Evolutionary conservation across 805 yeast species (phyloP), one percentile per base, ranked within the genome.

Genomic region (Nematodospora valgi): DNA sequence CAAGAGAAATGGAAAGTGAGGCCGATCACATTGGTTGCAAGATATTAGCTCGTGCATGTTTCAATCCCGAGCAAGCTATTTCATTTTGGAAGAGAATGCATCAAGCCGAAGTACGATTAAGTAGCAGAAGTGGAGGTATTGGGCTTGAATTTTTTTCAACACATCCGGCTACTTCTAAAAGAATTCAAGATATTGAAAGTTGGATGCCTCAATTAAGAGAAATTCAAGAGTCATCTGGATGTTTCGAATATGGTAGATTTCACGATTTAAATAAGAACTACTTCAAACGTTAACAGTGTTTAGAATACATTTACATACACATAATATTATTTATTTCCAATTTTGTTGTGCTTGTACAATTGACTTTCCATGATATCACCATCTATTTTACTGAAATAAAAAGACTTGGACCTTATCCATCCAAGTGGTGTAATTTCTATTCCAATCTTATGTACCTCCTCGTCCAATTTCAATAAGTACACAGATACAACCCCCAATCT

Each of bases 11-110:
- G 96, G 99, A 93, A 59, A 74, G 87, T 0, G 98, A 93, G 57
- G 98, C 98, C 0, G 98, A 93, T 59, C 81, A 82, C 49, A 89
- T 93, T 20, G 99, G 99, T 0, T 64, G 93, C 41, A 82, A 87
- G 79, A 69, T 91, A 46, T 86, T 91, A 96, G 77, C 96, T 2
- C 67, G 79, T 40, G 95, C 95, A 30, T 93, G 99, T 55, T 93
- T 72, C 57, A 64, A 89, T 44, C 88, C 96, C 5, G 61, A 62
- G 12, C 86, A 80, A 46, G 83, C 96, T 0, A 76, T 82, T 1
- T 63, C 62, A 8, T 72, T 93, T 38, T 93, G 99, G 99, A 58
- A 70, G 35, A 70, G 96, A 37, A 89, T 91, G 96, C 58, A 75
- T 22, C 35, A 37, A 16, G 56, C 44, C 37, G 72, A 67, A 44